Percentiles rank a stretch among this genome's conserved stretches.
These are phyloP conservation scores for Fusarium nisikadoi DNA, from an alignment of 2,329 filamentous ascomycete species.

Conservation along the genomic window DNA sequence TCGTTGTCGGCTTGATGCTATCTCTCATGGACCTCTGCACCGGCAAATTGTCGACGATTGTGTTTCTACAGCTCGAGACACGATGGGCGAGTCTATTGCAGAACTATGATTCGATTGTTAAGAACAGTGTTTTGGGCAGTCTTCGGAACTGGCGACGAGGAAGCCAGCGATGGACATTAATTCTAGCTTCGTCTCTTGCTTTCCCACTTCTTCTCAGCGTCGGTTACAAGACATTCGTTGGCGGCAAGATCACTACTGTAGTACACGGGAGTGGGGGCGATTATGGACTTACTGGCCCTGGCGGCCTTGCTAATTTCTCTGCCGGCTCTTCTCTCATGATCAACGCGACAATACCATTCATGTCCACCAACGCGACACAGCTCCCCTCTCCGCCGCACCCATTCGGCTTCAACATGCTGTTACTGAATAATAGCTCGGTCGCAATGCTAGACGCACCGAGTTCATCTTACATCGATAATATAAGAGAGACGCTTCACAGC, in stretches of 20 bases:
- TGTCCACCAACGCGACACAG: background rate
- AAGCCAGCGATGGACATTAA: background rate
- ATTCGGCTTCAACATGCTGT: background rate
- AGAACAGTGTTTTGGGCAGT: background rate
- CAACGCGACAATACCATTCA: background rate
- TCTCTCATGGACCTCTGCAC: background rate
- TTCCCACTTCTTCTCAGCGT: background rate
- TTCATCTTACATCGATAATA: background rate
- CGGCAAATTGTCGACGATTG: background rate
- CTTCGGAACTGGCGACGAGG: background rate
- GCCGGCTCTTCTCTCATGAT: background rate
- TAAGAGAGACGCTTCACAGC: background rate
- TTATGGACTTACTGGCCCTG: background rate
- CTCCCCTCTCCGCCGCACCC: background rate
- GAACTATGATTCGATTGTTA: background rate
- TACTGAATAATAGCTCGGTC: background rate
- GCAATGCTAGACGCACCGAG: background rate
- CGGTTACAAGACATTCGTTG: background rate
- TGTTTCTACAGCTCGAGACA: background rate
- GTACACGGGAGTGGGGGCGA: accelerated
- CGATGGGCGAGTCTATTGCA: background rate
- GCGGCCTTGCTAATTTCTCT: background rate
- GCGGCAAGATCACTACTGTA: background rate
- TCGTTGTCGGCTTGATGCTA: background rate
- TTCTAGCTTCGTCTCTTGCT: accelerated